phyloP scores from a whole-genome alignment of 2,329 filamentous ascomycete species.

The Xylariaceae sp. region DNA sequence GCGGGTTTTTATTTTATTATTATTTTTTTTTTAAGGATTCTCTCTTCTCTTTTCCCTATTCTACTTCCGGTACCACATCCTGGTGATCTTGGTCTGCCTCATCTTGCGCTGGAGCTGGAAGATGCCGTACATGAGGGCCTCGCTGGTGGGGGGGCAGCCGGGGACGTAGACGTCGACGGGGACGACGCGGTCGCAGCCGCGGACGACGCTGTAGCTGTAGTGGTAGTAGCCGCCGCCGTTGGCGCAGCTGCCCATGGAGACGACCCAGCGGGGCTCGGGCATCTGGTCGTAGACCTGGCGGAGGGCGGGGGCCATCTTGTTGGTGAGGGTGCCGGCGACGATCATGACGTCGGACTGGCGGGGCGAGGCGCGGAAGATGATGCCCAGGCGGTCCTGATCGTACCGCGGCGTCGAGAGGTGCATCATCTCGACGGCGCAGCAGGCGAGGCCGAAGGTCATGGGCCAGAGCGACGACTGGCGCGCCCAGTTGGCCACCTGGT shows the following conservation, averaged over 20 bases:
- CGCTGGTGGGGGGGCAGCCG: constrained; percentile 60
- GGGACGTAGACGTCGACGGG: constrained; percentile 78
- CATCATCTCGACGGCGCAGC: constrained; percentile 92
- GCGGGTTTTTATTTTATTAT: neutral
- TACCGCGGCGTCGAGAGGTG: constrained; percentile 81
- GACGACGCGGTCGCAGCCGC: constrained; percentile 70
- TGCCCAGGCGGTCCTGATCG: constrained; percentile 82
- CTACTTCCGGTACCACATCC: constrained; percentile 56
- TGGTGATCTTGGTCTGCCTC: constrained; percentile 50
- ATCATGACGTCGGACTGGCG: constrained; percentile 92
- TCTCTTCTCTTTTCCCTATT: neutral
- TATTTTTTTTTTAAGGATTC: neutral
- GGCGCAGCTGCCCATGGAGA: constrained; percentile 78
- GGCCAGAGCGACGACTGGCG: constrained; percentile 83
- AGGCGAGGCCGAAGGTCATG: constrained; percentile 82
- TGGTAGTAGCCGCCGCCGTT: constrained; percentile 85
- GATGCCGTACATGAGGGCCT: constrained; percentile 63
- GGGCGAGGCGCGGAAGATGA: constrained; percentile 85
- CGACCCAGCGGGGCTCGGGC: constrained; percentile 84
- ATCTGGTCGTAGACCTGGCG: constrained; percentile 94
- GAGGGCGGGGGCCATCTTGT: constrained; percentile 92
- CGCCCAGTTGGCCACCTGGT: constrained; percentile 77
- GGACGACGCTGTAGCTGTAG: constrained; percentile 73
- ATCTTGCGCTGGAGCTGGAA: constrained; percentile 76
- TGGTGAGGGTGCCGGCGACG: constrained; percentile 85